These are phyloP conservation scores for Noccaea bulbosa DNA, from an alignment of 345 rosid genomes.

Conservation along the genomic window DNA sequence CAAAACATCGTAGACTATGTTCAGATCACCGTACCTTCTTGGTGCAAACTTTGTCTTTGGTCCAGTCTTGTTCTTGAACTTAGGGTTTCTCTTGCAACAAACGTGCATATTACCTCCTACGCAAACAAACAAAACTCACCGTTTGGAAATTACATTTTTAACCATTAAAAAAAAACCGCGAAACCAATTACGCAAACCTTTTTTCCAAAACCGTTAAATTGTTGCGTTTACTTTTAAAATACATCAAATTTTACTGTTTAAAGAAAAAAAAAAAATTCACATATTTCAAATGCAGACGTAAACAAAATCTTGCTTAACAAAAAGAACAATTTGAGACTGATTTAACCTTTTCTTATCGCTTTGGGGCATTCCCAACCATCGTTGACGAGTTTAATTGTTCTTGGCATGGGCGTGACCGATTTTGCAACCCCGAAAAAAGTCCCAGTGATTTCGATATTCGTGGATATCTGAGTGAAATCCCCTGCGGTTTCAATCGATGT, in stretches of 20 bases:
- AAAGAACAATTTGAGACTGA: constrained; percentile 17
- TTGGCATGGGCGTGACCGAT: constrained; percentile 71
- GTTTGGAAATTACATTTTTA: neutral
- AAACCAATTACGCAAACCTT: too few species aligned
- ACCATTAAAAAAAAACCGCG: too few species aligned
- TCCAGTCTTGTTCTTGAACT: constrained; percentile 49
- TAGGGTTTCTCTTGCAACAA: constrained; percentile 80
- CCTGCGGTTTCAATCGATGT: constrained; percentile 86
- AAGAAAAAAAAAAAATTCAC: too few species aligned
- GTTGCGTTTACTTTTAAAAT: too few species aligned
- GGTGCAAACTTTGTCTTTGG: constrained; percentile 54
- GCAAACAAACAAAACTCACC: constrained; percentile 13
- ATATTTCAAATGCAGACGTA: neutral
- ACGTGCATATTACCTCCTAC: constrained; percentile 66
- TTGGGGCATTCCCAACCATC: constrained; percentile 74
- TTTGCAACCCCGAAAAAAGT: constrained; percentile 71
- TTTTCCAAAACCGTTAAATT: too few species aligned
- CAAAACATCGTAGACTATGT: constrained; percentile 67
- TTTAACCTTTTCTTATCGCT: constrained; percentile 52
- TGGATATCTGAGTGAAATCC: constrained; percentile 67
- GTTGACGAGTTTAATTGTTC: constrained; percentile 58
- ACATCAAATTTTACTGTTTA: too few species aligned
- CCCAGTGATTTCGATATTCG: constrained; percentile 61
- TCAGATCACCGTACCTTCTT: constrained; percentile 66
- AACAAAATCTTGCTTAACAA: too few species aligned